These are phyloP conservation scores for Lactifluus rugatus DNA, from an alignment of 768 basidiomycete species.

Conservation along the genomic window DNA sequence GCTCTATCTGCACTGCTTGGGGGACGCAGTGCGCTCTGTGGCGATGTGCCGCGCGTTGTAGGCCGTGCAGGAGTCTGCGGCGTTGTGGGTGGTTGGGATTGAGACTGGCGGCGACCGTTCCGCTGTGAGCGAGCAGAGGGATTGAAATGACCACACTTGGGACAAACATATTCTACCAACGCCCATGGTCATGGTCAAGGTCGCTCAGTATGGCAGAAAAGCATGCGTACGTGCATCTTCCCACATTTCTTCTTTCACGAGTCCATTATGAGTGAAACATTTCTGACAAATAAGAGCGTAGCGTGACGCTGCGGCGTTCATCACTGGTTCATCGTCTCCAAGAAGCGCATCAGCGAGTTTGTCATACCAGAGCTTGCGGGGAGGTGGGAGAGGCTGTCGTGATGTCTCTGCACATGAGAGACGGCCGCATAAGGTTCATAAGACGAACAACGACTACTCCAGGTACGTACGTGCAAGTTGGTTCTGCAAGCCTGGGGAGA, in stretches of 20 bases:
- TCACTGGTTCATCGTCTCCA: constrained; percentile 59
- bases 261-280: constrained; percentile 82
- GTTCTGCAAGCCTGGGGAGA: constrained; percentile 25
- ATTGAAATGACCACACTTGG: constrained; percentile 82
- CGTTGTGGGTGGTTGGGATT: neutral
- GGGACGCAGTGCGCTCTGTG: neutral
- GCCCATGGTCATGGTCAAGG: neutral
- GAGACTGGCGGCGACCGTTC: neutral
- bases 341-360: constrained; percentile 79
- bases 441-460: neutral
- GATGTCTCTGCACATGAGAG: constrained; percentile 27
- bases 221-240: constrained; percentile 67
- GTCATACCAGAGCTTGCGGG: constrained; percentile 77
- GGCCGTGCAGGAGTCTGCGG: constrained; percentile 3
- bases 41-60: neutral
- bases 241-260: constrained; percentile 76
- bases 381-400: constrained; percentile 36
- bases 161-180: constrained; percentile 68
- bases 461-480: constrained; percentile 33
- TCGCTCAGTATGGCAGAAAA: neutral
- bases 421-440: neutral
- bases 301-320: constrained; percentile 33
- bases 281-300: constrained; percentile 86
- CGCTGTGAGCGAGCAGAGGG: constrained; percentile 28
- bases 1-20: neutral